Conservation (phyloP, 441 rosid genomes). For the Adansonia madagascariensis region DNA sequence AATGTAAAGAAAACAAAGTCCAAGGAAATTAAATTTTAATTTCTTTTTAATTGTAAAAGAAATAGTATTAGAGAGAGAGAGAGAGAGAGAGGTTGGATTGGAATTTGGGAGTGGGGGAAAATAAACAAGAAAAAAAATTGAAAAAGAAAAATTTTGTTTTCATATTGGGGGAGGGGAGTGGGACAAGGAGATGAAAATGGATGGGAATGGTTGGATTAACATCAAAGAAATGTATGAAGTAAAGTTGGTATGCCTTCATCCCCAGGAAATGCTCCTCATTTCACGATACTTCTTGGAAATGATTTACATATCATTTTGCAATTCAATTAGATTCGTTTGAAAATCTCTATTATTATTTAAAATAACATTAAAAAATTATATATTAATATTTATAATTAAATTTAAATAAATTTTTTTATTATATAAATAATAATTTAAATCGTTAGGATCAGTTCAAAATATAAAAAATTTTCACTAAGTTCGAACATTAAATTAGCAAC, state of each 20-base stretch:
- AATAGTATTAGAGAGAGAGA: not conserved
- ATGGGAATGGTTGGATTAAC: not conserved
- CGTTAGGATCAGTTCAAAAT: no score
- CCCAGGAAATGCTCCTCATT: not conserved
- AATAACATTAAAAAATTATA: no score
- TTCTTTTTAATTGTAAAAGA: not conserved
- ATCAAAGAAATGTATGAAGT: not conserved
- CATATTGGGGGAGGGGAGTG: no score
- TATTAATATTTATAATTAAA: no score
- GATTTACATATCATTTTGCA: not conserved
- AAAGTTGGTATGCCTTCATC: not conserved
- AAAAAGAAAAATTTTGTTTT: not conserved
- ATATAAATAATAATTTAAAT: no score
- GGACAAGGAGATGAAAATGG: not conserved
- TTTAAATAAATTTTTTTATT: no score
- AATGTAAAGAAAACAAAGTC: slow-evolving; percentile 37
- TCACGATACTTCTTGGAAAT: not conserved
- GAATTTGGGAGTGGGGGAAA: not conserved
- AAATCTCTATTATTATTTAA: no score
- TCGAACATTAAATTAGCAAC: no score
- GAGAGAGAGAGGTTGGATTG: not conserved
- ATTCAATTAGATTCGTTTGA: no score
- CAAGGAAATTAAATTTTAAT: slow-evolving; percentile 21
- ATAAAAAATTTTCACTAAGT: no score
- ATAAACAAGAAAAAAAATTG: not conserved